phyloP scores from a whole-genome alignment of 306 rosid genomes.

The Rosa lucieae region DNA sequence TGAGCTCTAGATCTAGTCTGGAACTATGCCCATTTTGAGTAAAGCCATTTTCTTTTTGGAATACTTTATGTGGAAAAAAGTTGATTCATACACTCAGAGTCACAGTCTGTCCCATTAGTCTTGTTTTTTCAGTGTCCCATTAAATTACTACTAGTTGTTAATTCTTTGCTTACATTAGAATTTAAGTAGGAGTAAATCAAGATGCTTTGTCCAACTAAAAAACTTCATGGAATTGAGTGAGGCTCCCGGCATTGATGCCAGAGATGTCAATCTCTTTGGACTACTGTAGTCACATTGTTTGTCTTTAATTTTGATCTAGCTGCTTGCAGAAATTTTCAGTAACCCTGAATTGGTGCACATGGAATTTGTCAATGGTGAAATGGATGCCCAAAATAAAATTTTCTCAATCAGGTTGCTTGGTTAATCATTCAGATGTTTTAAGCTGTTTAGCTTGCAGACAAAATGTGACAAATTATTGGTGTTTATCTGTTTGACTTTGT shows the following conservation, averaged over 20 bases:
- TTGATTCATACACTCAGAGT: not conserved
- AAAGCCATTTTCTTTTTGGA: not conserved
- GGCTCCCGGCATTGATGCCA: not conserved
- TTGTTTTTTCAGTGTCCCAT: not conserved
- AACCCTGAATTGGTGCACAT: not conserved
- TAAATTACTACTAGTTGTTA: not conserved
- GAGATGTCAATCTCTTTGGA: not conserved
- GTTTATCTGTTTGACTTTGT: not conserved
- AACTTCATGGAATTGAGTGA: slow-evolving; percentile 10
- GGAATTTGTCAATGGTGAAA: not conserved
- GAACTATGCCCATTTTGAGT: slow-evolving; percentile 1
- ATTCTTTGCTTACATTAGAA: not conserved
- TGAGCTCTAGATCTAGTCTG: slow-evolving; percentile 24
- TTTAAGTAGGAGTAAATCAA: slow-evolving; percentile 6
- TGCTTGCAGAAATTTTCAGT: not conserved
- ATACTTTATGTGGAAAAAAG: not conserved
- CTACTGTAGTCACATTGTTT: not conserved
- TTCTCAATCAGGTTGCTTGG: not conserved
- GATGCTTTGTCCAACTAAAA: not conserved
- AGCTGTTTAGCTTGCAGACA: not conserved
- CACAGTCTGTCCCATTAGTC: not conserved
- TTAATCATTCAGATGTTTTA: not conserved
- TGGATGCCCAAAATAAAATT: not conserved
- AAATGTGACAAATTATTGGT: not conserved
- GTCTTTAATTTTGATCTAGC: not conserved